phyloP scores from a whole-genome alignment of 73 alveolate species.

The Tetrahymena thermophila region DNA sequence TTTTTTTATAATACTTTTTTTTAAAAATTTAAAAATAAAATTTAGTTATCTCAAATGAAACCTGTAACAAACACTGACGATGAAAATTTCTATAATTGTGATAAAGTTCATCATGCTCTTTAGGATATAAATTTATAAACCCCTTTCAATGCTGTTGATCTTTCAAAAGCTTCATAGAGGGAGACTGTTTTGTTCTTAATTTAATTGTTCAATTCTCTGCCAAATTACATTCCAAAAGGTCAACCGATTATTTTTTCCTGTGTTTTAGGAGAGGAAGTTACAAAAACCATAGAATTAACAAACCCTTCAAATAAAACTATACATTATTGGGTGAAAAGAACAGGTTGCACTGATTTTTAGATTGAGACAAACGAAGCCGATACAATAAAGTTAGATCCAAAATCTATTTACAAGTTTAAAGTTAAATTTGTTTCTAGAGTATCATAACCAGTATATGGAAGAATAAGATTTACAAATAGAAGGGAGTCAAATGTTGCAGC shows the following conservation, averaged over 20 bases:
- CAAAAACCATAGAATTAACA: slow-evolving; percentile 76
- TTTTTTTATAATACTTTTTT: neutral
- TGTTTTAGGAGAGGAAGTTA: slow-evolving; percentile 89
- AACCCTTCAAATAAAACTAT: slow-evolving; percentile 91
- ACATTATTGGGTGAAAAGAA: slow-evolving; percentile 89
- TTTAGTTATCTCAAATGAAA: neutral
- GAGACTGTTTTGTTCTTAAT: slow-evolving; percentile 83
- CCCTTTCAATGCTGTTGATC: slow-evolving; percentile 62
- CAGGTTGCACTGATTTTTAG: slow-evolving; percentile 71
- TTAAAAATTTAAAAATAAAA: neutral
- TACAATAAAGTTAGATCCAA: slow-evolving; percentile 80
- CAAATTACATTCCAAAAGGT: slow-evolving; percentile 95
- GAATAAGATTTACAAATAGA: slow-evolving; percentile 80
- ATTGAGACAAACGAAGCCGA: slow-evolving; percentile 70
- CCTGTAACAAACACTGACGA: slow-evolving; percentile 55
- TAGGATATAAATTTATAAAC: slow-evolving; percentile 76
- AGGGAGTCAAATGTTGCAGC: slow-evolving; percentile 90
- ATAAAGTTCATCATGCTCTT: slow-evolving; percentile 71
- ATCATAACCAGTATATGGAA: slow-evolving; percentile 83
- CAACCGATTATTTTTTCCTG: slow-evolving; percentile 83
- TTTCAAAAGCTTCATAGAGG: slow-evolving; percentile 89
- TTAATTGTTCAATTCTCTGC: slow-evolving; percentile 86
- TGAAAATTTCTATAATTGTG: slow-evolving; percentile 70
- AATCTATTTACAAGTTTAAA: slow-evolving; percentile 74
- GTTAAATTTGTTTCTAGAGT: slow-evolving; percentile 82